Evolutionary conservation across 768 basidiomycete genomes (phyloP).

Genomic region (Hericium coralloides): DNA sequence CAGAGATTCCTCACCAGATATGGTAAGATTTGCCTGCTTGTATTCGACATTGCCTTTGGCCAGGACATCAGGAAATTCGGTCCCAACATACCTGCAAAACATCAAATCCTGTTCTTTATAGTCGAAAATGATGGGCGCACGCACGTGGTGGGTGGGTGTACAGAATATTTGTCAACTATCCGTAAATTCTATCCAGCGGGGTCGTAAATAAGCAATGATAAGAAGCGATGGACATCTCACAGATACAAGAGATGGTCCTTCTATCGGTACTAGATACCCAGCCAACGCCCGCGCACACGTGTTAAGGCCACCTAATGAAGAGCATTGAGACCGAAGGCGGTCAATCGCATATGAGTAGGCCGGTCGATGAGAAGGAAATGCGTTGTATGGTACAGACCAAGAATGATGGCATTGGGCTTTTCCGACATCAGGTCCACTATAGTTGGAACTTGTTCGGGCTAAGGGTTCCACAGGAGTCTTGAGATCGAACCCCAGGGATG

Average conservation of each 20-base stretch:
- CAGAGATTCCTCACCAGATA: conserved; percentile 42
- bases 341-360: no score
- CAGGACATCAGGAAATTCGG: conserved; percentile 65
- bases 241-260: conserved; percentile 63
- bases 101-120: conserved; percentile 4
- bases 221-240: conserved; percentile 32
- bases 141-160: conserved; percentile 66
- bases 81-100: conserved; percentile 58
- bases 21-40: conserved; percentile 71
- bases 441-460: no score
- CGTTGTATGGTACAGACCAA: conserved; percentile 40
- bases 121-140: conserved; percentile 19
- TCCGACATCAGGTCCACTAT: conserved; percentile 24
- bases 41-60: conserved; percentile 67
- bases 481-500: no score
- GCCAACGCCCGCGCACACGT: conserved; percentile 70
- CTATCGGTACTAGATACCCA: conserved; percentile 52
- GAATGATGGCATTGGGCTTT: conserved; percentile 64
- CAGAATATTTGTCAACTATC: conserved; percentile 70
- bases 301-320: conserved; percentile 62
- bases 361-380: no score
- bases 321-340: conserved; percentile 5
- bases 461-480: no score
- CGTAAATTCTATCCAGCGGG: conserved; percentile 43
- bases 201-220: conserved; percentile 7